Conservation (phyloP, 2,329 filamentous ascomycete genomes). For the Verticillium isaacii region DNA sequence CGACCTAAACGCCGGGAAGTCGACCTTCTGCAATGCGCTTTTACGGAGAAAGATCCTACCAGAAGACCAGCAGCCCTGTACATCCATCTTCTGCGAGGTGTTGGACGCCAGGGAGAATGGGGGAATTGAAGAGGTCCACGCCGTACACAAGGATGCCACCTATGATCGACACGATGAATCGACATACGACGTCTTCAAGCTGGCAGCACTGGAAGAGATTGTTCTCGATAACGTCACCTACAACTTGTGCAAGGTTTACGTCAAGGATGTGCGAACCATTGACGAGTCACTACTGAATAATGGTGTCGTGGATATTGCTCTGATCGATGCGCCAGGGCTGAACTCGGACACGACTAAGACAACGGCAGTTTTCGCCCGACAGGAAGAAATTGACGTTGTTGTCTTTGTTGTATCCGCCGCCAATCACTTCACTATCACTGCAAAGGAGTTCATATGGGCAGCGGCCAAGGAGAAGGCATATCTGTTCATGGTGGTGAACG, state of each 20-base stretch:
- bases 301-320: constrained; percentile 92
- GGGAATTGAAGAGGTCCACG: constrained; percentile 91
- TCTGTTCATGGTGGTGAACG: constrained; percentile 95
- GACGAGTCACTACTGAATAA: constrained; percentile 96
- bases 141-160: constrained; percentile 72
- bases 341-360: constrained; percentile 97
- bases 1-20: constrained; percentile 95
- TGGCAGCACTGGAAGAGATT: constrained; percentile 79
- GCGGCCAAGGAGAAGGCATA: constrained; percentile 97
- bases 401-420: constrained; percentile 97
- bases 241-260: constrained; percentile 93
- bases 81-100: constrained; percentile 97
- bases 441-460: constrained; percentile 96
- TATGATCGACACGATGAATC: constrained; percentile 91
- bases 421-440: constrained; percentile 95
- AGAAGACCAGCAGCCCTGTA: constrained; percentile 97
- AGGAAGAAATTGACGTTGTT: constrained; percentile 98
- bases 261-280: constrained; percentile 82
- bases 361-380: constrained; percentile 91
- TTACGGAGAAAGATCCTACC: constrained; percentile 87
- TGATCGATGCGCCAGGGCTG: constrained; percentile 93
- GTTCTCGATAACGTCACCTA: constrained; percentile 86
- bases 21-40: constrained; percentile 97
- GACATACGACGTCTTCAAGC: constrained; percentile 81
- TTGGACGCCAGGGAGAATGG: constrained; percentile 87